A percentile compares a stretch with the other conserved stretches of the same genome.
phyloP scores from a whole-genome alignment of 2,329 filamentous ascomycete genomes.

The Cercospora sp. region DNA sequence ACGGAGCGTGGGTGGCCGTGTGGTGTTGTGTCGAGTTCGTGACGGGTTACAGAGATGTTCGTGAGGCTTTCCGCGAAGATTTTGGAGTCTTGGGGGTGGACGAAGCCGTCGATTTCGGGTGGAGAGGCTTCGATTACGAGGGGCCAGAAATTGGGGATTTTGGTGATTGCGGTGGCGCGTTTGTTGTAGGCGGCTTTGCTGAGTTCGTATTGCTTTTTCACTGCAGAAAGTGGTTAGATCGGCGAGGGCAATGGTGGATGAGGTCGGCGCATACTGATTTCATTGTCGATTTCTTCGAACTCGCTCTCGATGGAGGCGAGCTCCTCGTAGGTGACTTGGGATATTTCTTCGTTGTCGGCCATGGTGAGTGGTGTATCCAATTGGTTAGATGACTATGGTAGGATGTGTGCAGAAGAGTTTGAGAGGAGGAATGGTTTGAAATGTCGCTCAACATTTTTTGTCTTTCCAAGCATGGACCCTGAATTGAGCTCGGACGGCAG shows the following conservation, averaged over 20 bases:
- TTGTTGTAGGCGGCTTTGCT: constrained; percentile 72
- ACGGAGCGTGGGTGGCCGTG: constrained; percentile 79
- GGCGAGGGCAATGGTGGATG: not conserved
- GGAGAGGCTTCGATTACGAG: constrained; percentile 87
- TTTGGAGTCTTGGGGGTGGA: constrained; percentile 75
- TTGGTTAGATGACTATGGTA: not conserved
- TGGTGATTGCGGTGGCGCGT: constrained; percentile 67
- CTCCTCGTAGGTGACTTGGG: constrained; percentile 66
- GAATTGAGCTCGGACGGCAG: constrained; percentile 3
- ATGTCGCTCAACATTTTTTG: constrained; percentile 1
- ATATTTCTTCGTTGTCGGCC: constrained; percentile 23
- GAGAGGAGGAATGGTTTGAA: not conserved
- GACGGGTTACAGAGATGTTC: constrained; percentile 71
- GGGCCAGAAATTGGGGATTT: constrained; percentile 91
- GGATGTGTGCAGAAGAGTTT: not conserved
- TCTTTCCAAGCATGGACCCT: not conserved
- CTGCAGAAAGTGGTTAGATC: constrained; percentile 22
- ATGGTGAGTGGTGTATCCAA: constrained; percentile 13
- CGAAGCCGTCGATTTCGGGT: constrained; percentile 81
- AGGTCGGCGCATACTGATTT: constrained; percentile 65
- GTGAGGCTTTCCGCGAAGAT: constrained; percentile 69
- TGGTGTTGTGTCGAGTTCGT: constrained; percentile 63
- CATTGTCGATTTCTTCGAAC: constrained; percentile 78
- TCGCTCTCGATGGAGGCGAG: constrained; percentile 78
- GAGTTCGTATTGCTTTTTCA: constrained; percentile 60